Conservation (phyloP, 169 alveolate genomes). For the Babesia microti region DNA sequence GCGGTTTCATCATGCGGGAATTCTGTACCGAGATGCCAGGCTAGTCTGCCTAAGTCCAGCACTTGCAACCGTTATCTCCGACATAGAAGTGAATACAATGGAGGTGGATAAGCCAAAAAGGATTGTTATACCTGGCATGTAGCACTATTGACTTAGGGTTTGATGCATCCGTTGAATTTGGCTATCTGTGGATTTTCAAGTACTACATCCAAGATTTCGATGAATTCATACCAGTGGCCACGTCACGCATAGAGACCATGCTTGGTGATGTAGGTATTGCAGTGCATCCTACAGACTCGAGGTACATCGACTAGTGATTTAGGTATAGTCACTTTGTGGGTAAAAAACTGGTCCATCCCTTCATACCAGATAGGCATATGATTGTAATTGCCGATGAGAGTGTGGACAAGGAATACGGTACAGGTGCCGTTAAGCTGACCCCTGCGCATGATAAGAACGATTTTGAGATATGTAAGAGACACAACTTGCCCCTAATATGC, state of each 20-base stretch:
- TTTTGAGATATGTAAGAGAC: conserved; percentile 91
- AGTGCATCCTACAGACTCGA: conserved; percentile 95
- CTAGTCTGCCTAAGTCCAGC: conserved; percentile 97
- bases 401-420: conserved; percentile 96
- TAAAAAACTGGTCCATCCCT: conserved; percentile 92
- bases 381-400: conserved; percentile 87
- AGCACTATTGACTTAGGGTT: conserved; percentile 6
- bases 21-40: conserved; percentile 88
- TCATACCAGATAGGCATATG: conserved; percentile 84
- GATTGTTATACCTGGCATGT: conserved; percentile 47
- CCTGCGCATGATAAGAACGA: conserved; percentile 99
- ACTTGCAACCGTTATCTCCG: conserved; percentile 95
- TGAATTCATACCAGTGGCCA: conserved; percentile 72
- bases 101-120: conserved; percentile 82
- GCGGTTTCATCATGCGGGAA: conserved; percentile 83
- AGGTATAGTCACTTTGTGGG: conserved; percentile 79
- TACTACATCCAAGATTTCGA: conserved; percentile 79
- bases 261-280: conserved; percentile 99
- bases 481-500: conserved; percentile 75
- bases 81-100: conserved; percentile 93
- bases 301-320: conserved; percentile 61
- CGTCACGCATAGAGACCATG: conserved; percentile 99
- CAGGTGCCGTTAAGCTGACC: conserved; percentile 99
- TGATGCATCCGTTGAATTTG: conserved; percentile 86
- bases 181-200: conserved; percentile 89